phyloP scores from a whole-genome alignment of 208 protist species.

The Phytomonas francai region DNA sequence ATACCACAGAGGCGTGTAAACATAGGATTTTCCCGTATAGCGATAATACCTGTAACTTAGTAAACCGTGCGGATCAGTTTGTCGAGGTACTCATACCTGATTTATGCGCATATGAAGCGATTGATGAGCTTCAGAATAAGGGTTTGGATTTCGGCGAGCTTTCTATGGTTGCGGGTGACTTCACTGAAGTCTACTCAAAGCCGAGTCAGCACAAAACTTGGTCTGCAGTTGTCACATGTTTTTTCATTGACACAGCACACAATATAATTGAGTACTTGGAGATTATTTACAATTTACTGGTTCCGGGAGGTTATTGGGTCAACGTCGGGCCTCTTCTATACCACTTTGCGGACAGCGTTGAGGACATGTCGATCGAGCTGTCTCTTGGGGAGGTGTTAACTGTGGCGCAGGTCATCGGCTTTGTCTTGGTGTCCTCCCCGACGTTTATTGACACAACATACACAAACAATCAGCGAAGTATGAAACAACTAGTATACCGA shows the following conservation, averaged over 20 bases:
- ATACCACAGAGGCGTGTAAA: slow-evolving; percentile 66
- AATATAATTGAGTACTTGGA: slow-evolving; percentile 95
- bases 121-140: slow-evolving; percentile 56
- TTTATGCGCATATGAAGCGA: slow-evolving; percentile 71
- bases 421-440: slow-evolving; percentile 50
- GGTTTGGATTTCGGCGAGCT: slow-evolving; percentile 71
- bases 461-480: slow-evolving; percentile 87
- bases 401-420: slow-evolving; percentile 76
- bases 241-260: slow-evolving; percentile 97
- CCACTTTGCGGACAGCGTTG: slow-evolving; percentile 89
- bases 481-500: slow-evolving; percentile 88
- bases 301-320: slow-evolving; percentile 92
- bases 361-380: slow-evolving; percentile 87
- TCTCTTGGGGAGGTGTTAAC: slow-evolving; percentile 81
- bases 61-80: slow-evolving; percentile 85
- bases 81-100: slow-evolving; percentile 88
- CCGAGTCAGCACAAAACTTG: slow-evolving; percentile 71
- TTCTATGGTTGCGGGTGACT: slow-evolving; percentile 96
- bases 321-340: slow-evolving; percentile 95
- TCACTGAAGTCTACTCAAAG: slow-evolving; percentile 94
- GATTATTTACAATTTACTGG: slow-evolving; percentile 87
- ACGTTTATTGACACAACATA: slow-evolving; percentile 86
- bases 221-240: slow-evolving; percentile 92
- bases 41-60: slow-evolving; percentile 89
- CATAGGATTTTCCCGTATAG: slow-evolving; percentile 90